Base-by-base conservation (phyloP, 495 filamentous ascomycete species). In the Penicillium egyptiacum region DNA sequence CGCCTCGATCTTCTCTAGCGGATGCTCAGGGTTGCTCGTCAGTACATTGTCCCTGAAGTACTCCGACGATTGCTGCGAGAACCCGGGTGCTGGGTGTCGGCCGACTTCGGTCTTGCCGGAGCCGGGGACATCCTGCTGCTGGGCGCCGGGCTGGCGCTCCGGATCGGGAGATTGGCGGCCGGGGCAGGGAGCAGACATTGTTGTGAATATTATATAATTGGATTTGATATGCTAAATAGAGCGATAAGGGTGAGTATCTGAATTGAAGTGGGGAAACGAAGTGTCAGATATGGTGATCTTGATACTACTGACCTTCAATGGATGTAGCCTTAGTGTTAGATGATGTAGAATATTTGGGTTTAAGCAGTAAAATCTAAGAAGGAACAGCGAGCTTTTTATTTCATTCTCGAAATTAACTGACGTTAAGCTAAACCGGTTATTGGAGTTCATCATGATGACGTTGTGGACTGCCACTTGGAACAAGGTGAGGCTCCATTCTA, bases 101-200 rank as follows among this genome's bases (percentile, higher is more conserved):
- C 70, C 70, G 45, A 80, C 66, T 20, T 69, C 68, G 28, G 81
- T 83, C 60, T 87, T 79, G 59, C 90, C 86, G 42, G 76, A 73
- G 33, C 73, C 82, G 0, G 79, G 77, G 3, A 78, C 62, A 6
- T 82, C 83, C 37, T 77, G 68, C 45, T 83, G 74, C 72, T 97
- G 92, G 30, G 74, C 69, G 51, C 80, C 83, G n/a, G 79, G 68
- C 67, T 89, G 88, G 48, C 63, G 48, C 75, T 91, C 87, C 9
- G 89, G 90, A 17, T 84, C 75, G 14, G 93, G 93, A 10, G 93
- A 98, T 69, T 96, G 85, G 62, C 86, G 87, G 70, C 91, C 89
- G 65, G 79, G 63, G 71, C 80, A 26, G 41, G 55, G 68, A 41
- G 72, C 62, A 41, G 74, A 73, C 74, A 77, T 75, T 49, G 33